Conservation (phyloP, 805 yeast genomes). For the Ogataea paradorogensis region DNA sequence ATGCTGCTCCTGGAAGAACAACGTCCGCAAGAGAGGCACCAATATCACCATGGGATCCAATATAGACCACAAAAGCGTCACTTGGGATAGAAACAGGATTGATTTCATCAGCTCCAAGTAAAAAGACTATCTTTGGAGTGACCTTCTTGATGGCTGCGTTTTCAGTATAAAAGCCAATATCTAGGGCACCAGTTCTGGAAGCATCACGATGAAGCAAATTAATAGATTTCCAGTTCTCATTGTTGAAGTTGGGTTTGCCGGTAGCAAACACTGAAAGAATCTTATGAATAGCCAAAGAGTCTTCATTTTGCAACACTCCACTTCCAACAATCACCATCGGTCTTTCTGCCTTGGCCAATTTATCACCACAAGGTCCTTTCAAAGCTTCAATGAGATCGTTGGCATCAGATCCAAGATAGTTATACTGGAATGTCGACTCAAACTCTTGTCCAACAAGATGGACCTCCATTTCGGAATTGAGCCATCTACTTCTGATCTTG, state of each 20-base stretch:
- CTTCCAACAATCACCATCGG: constrained; percentile 83
- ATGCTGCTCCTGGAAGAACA: constrained; percentile 81
- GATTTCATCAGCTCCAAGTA: constrained; percentile 83
- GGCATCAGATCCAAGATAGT: constrained; percentile 60
- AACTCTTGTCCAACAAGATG: constrained; percentile 73
- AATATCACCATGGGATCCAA: constrained; percentile 88
- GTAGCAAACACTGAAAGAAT: constrained; percentile 58
- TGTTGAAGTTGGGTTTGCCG: constrained; percentile 56
- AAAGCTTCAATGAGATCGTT: constrained; percentile 58
- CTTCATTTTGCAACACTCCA: constrained; percentile 66
- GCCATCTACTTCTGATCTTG: constrained; percentile 79
- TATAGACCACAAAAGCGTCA: constrained; percentile 85
- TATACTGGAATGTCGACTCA: constrained; percentile 69
- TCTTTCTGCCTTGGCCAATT: constrained; percentile 59
- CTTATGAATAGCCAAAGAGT: constrained; percentile 58
- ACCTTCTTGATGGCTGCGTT: constrained; percentile 44
- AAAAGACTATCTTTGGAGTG: constrained; percentile 71
- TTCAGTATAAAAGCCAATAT: constrained; percentile 67
- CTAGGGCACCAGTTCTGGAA: constrained; percentile 83
- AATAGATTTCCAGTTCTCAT: constrained; percentile 77
- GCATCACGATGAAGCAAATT: constrained; percentile 82
- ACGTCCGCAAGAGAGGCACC: constrained; percentile 91
- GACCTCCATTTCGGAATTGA: constrained; percentile 60
- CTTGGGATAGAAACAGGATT: constrained; percentile 65
- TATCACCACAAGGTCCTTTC: constrained; percentile 65